Conservation (phyloP, 495 filamentous ascomycete species). For the Massariosphaeria phaeospora region DNA sequence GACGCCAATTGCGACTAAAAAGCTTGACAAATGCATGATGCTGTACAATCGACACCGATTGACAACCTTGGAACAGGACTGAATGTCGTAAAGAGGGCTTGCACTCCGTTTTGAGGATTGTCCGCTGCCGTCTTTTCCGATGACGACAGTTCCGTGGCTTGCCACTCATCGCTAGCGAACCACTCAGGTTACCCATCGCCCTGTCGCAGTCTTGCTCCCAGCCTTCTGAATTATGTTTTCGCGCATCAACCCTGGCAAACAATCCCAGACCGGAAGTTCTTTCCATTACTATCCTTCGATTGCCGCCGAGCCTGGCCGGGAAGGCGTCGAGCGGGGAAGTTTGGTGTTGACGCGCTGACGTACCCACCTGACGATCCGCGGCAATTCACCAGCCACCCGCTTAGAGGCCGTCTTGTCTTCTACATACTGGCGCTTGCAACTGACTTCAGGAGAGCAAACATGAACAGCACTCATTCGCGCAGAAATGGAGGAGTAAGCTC, state of each 20-base stretch:
- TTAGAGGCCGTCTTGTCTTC: too few relatives aligned
- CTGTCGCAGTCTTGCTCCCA: too few relatives aligned
- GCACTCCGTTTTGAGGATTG: background rate
- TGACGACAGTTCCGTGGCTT: slow-evolving; percentile 20
- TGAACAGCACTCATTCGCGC: background rate
- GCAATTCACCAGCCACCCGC: background rate
- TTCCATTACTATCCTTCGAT: slow-evolving; percentile 10
- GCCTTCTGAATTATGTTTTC: too few relatives aligned
- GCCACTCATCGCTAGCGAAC: slow-evolving; percentile 8
- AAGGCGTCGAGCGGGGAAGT: too few relatives aligned
- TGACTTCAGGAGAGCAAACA: too few relatives aligned
- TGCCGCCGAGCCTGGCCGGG: background rate
- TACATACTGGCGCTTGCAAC: too few relatives aligned
- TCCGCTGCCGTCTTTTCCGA: background rate
- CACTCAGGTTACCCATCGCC: too few relatives aligned
- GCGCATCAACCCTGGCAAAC: too few relatives aligned
- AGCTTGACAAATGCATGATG: slow-evolving; percentile 19
- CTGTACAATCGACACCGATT: slow-evolving; percentile 5
- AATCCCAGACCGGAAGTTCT: too few relatives aligned
- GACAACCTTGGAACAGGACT: background rate
- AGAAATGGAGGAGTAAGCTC: background rate
- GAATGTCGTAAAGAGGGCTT: background rate
- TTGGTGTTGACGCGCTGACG: too few relatives aligned
- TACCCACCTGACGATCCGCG: too few relatives aligned
- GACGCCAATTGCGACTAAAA: slow-evolving; percentile 12